Conservation (phyloP, 2,329 filamentous ascomycete species). For the Cladosporium halotolerans region DNA sequence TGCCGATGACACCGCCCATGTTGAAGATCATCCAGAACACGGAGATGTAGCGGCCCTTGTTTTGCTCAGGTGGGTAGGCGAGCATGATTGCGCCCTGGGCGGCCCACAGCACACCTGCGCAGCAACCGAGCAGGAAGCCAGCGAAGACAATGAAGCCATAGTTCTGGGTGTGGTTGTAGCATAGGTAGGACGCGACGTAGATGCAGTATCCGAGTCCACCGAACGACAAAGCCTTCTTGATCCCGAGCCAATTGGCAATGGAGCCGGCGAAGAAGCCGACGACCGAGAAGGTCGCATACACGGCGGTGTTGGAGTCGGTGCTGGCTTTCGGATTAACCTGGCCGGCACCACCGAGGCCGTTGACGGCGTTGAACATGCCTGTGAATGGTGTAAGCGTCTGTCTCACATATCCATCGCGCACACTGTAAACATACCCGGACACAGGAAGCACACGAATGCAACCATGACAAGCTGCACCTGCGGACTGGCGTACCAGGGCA, state of each 20-base stretch:
- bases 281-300: slow-evolving; percentile 66
- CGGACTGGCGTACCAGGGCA: slow-evolving; percentile 47
- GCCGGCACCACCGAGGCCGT: slow-evolving; percentile 46
- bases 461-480: slow-evolving; percentile 44
- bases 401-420: background rate
- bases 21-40: slow-evolving; percentile 97
- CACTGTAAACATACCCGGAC: slow-evolving; percentile 33
- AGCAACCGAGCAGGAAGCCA: slow-evolving; percentile 69
- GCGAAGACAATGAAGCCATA: slow-evolving; percentile 69
- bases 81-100: slow-evolving; percentile 85
- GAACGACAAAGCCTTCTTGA: slow-evolving; percentile 61
- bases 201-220: slow-evolving; percentile 72
- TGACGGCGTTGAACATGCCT: slow-evolving; percentile 49
- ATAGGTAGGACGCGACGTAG: slow-evolving; percentile 65
- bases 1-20: slow-evolving; percentile 79
- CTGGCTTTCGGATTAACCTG: slow-evolving; percentile 42
- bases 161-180: slow-evolving; percentile 62
- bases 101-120: slow-evolving; percentile 74
- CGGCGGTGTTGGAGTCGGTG: slow-evolving; percentile 62
- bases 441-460: slow-evolving; percentile 49
- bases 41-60: slow-evolving; percentile 83
- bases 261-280: slow-evolving; percentile 62
- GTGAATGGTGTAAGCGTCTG: background rate
- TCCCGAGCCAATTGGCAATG: slow-evolving; percentile 69
- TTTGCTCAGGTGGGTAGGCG: slow-evolving; percentile 73